phyloP scores from a whole-genome alignment of 2,329 filamentous ascomycete species.

The Sporothrix humicola region DNA sequence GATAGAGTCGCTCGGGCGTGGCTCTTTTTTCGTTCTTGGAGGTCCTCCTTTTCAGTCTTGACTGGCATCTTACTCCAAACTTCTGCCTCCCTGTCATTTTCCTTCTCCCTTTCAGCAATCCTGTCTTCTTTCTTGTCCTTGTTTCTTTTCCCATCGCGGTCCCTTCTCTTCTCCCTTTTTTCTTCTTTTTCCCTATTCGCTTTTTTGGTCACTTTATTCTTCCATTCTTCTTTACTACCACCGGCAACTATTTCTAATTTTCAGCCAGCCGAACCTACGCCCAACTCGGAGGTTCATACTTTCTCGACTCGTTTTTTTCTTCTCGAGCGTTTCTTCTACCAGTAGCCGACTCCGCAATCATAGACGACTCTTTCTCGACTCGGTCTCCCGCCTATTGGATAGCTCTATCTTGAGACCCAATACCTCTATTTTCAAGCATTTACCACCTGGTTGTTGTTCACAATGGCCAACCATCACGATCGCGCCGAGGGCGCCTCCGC shows the following conservation, averaged over 20 bases:
- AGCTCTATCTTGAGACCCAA: not conserved
- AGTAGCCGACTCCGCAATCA: not conserved
- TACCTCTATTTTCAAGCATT: no score
- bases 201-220: conserved; percentile 6
- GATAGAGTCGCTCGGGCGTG: not conserved
- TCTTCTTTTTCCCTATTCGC: not conserved
- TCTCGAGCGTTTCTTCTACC: not conserved
- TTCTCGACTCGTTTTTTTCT: not conserved
- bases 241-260: not conserved
- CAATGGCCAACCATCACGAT: conserved; percentile 41
- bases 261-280: conserved; percentile 26
- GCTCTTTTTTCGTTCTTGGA: not conserved
- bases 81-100: conserved; percentile 19
- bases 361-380: not conserved
- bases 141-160: not conserved
- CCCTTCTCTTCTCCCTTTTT: not conserved
- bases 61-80: conserved; percentile 18
- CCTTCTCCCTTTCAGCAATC: conserved; percentile 11
- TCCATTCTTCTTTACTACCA: not conserved
- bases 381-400: not conserved
- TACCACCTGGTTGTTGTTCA: not conserved
- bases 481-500: conserved; percentile 45
- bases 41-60: conserved; percentile 23
- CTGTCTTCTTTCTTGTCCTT: conserved; percentile 20
- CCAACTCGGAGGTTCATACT: conserved; percentile 36